Percentiles rank a stretch among this genome's conserved stretches.
phyloP scores from a whole-genome alignment of 2,329 filamentous ascomycete genomes.

The Calonectria fujianensis region DNA sequence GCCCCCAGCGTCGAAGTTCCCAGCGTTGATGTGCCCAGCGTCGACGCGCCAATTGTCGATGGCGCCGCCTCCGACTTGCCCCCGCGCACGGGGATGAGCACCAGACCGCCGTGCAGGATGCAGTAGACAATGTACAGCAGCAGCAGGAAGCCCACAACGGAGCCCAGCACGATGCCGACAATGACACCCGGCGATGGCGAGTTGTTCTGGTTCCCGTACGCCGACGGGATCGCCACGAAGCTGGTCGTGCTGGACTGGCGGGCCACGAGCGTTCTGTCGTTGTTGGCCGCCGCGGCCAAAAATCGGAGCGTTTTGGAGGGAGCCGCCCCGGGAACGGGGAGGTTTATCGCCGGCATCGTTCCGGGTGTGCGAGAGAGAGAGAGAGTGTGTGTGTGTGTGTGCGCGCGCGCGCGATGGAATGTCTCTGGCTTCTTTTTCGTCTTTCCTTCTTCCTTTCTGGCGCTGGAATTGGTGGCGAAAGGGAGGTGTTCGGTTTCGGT shows the following conservation, averaged over 20 bases:
- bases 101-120: constrained; percentile 66
- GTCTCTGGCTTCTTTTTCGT: neutral
- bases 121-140: constrained; percentile 72
- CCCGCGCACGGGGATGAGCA: constrained; percentile 51
- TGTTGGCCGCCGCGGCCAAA: constrained; percentile 14
- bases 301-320: constrained; percentile 43
- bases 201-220: constrained; percentile 60
- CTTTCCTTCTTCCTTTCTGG: neutral
- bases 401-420: neutral
- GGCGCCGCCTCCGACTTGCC: constrained; percentile 39
- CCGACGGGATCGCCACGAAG: constrained; percentile 59
- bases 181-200: constrained; percentile 66
- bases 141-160: constrained; percentile 71
- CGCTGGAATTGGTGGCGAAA: neutral
- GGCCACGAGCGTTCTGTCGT: constrained; percentile 41
- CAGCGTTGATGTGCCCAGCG: constrained; percentile 34
- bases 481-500: neutral
- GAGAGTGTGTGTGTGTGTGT: neutral
- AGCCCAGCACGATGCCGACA: constrained; percentile 67
- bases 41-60: constrained; percentile 22
- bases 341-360: constrained; percentile 35
- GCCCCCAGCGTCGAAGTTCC: constrained; percentile 49
- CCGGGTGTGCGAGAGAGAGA: neutral
- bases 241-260: constrained; percentile 49
- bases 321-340: constrained; percentile 27